Evolutionary conservation across 2,329 filamentous ascomycete species (phyloP).

Genomic region (Coleophoma crateriformis): DNA sequence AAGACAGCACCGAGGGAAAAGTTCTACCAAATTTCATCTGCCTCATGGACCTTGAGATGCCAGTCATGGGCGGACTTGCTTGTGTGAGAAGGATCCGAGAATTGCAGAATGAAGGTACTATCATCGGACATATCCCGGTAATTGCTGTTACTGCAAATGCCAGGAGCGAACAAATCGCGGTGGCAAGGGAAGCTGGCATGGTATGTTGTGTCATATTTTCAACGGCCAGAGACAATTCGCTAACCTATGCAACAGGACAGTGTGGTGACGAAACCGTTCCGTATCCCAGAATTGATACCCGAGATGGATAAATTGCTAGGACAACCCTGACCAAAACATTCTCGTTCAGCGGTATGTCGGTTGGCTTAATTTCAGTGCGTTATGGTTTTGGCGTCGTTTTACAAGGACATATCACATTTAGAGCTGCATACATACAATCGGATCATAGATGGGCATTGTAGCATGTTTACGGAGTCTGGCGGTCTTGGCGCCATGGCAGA

Average conservation of each 20-base stretch:
- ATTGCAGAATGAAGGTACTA: slow-evolving; percentile 44
- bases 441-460: too few relatives aligned
- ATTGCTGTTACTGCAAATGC: slow-evolving; percentile 28
- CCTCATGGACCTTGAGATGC: slow-evolving; percentile 76
- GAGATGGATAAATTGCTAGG: slow-evolving; percentile 41
- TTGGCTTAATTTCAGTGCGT: too few relatives aligned
- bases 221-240: slow-evolving; percentile 36
- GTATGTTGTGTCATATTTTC: slow-evolving; percentile 26
- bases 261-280: slow-evolving; percentile 68
- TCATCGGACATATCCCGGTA: slow-evolving; percentile 36
- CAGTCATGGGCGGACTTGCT: slow-evolving; percentile 64
- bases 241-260: slow-evolving; percentile 44
- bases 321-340: neutral
- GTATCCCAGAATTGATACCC: slow-evolving; percentile 53
- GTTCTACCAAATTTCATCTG: slow-evolving; percentile 47
- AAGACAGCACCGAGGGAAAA: slow-evolving; percentile 16
- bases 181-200: slow-evolving; percentile 17
- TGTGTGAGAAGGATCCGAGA: slow-evolving; percentile 61
- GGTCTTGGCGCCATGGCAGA: too few relatives aligned
- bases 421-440: too few relatives aligned
- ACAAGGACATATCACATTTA: too few relatives aligned
- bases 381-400: too few relatives aligned
- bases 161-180: slow-evolving; percentile 18
- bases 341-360: too few relatives aligned
- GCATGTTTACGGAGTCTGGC: too few relatives aligned